Percentiles rank a stretch among this genome's conserved stretches.
These are phyloP conservation scores for Ascoidea asiatica DNA, from an alignment of 805 yeast species.

Conservation along the genomic window DNA sequence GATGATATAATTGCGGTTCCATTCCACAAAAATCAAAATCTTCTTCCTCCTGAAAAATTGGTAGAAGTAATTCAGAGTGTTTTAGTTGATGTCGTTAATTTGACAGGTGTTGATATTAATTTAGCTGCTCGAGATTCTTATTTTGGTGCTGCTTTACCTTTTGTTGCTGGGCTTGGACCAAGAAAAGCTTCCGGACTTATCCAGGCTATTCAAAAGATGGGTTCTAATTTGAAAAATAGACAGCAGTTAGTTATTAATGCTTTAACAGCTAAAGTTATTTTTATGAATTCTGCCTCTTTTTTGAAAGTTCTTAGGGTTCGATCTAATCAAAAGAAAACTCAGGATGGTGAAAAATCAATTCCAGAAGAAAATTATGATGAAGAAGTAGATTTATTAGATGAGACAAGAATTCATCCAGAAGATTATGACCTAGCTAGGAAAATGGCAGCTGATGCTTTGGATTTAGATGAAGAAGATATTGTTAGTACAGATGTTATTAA, in stretches of 20 bases:
- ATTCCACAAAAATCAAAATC: constrained; percentile 60
- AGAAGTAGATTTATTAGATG: constrained; percentile 76
- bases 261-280: constrained; percentile 66
- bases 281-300: constrained; percentile 87
- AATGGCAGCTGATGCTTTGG: constrained; percentile 97
- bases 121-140: constrained; percentile 73
- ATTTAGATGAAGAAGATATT: constrained; percentile 86
- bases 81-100: constrained; percentile 78
- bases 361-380: constrained; percentile 25
- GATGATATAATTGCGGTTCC: constrained; percentile 58
- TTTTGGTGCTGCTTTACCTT: constrained; percentile 58
- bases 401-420: constrained; percentile 95
- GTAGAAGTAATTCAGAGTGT: constrained; percentile 60
- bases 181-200: constrained; percentile 84
- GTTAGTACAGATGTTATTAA: constrained; percentile 67
- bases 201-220: constrained; percentile 60
- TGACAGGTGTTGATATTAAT: constrained; percentile 90
- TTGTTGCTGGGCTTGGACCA: constrained; percentile 86
- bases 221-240: constrained; percentile 52
- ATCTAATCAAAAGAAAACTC: constrained; percentile 32
- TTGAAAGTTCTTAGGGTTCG: constrained; percentile 47
- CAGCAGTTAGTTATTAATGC: constrained; percentile 75
- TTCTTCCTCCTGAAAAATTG: constrained; percentile 52
- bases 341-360: no score
- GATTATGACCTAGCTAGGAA: constrained; percentile 92